Evolutionary conservation across 495 filamentous ascomycete genomes (phyloP), one percentile per base, ranked within the genome.

Genomic region (Penicillium crystallinum): DNA sequence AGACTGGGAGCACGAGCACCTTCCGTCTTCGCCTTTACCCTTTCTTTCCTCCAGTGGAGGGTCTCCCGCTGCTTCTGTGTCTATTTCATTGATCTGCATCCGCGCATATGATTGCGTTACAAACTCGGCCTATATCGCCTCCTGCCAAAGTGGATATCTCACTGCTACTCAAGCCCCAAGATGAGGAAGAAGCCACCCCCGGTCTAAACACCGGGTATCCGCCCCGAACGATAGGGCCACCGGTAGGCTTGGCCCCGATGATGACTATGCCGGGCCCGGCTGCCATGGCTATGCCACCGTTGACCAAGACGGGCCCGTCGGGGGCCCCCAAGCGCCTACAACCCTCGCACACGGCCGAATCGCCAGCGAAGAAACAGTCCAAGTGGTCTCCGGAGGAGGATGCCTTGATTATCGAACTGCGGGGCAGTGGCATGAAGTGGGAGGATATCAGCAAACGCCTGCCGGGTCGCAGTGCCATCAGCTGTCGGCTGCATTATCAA

Each of bases 341-440:
- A 58, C 72, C 72, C 3, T 67, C 75, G 29, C 71, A 79, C 50
- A 67, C 70, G 1, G 65, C 72, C 49, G 87, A 91, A 55, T 88
- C 88, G 0, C 89, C 89, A 5, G 89, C 89, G 9, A 97, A 96
- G 73, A 95, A 89, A 68, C 91, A 96, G 66, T 92, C 87, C 62
- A 97, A 97, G 71, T 98, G 93, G 93, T 91, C 86, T 33, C 76
- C 85, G 1, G 89, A 96, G 36, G 93, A 98, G 70, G 90, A 97
- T 65, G 84, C 85, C 35, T 62, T 91, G 44, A 95, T 95, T 65
- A 95, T 96, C 52, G 85, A 90, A 61, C 78, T 98, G 50, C 83
- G 93, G 22, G 88, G 88, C 29, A 83, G 79, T 56, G 89, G 89
- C 9, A 93, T 95, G 87, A 97, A 97, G 61, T 98, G 93, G 93